Evolutionary conservation across 495 filamentous ascomycete species (phyloP).

Genomic region (Penicillium antarcticum): DNA sequence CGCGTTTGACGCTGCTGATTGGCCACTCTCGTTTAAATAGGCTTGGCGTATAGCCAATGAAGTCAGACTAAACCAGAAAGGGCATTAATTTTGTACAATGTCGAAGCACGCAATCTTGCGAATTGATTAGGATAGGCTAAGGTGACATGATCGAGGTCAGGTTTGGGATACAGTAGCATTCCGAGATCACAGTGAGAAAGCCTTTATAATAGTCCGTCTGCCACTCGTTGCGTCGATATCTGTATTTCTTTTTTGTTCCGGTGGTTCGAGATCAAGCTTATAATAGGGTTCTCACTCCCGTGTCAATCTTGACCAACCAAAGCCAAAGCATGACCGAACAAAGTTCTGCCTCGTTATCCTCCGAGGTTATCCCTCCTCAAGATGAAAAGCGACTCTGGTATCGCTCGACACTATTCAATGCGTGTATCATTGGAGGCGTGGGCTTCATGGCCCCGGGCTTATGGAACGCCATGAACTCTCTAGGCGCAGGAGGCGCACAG

Average conservation of each 20-base stretch:
- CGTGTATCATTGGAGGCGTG: conserved; percentile 36
- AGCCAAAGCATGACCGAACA: neutral
- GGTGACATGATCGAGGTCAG: neutral
- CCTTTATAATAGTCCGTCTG: neutral
- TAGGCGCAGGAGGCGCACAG: conserved; percentile 62
- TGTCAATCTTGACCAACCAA: neutral
- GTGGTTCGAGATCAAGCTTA: neutral
- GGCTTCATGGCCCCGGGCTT: conserved; percentile 37
- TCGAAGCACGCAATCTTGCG: conserved; percentile 2
- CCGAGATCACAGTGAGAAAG: neutral
- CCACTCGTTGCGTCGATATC: neutral
- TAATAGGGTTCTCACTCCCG: too few relatives aligned
- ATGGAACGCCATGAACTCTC: conserved; percentile 60
- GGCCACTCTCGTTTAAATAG: neutral
- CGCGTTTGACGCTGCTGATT: neutral
- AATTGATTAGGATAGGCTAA: neutral
- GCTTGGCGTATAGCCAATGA: neutral
- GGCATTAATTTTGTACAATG: neutral
- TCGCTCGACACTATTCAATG: conserved; percentile 58
- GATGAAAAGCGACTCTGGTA: conserved; percentile 45
- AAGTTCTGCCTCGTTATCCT: neutral
- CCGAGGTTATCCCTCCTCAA: conserved; percentile 1
- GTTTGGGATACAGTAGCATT: neutral
- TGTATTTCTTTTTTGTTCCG: neutral
- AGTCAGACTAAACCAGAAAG: neutral